Evolutionary conservation across 306 rosid genomes (phyloP), one percentile per base, ranked within the genome.

Genomic region (Corylus avellana): DNA sequence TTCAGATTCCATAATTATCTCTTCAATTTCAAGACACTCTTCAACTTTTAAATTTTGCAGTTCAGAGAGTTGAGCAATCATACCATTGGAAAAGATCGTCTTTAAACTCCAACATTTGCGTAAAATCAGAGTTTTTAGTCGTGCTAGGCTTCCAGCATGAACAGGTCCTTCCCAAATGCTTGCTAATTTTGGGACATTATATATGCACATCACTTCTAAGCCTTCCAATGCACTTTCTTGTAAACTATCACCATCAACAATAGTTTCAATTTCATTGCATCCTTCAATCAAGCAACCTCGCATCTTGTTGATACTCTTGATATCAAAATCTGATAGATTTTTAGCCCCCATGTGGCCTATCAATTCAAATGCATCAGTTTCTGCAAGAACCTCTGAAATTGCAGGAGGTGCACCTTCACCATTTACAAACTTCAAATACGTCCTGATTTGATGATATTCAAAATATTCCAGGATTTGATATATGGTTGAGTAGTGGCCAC

Each of bases 11-110:
- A n/a, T 5, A 18, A 76, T 17, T 63, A 84, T 66, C 49, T 35
- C 61, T 69, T 84, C 81, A 29, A 79, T 47, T 62, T 35, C 11
- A n/a, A 68, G 22, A 76, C 87, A 84, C 50, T 79, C n/a, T 79
- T 75, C 72, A 84, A 55, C 37, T 70, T 66, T 29, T 75, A 8
- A 54, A 8, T 29, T 18, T 79, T 76, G 9, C 9, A 47, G 50
- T 9, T 1, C 0, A 47, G 9, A 7, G 50, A 47, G 50, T 47
- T 8, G 1, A 6, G 3, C 50, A 47, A 47, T 11, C 12, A 47
- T 47, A 13, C 50, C 12, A 0, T 47, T 47, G 2, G 50, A 47
- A 13, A 47, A 47, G 50, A 47, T 47, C 50, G 0, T 47, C 12
- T 7, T 47, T 8, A 47, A 7, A 11, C 50, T 7, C 12, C 1